Evolutionary conservation across 164 flowering plant genomes (phyloP).

Genomic region (Protea cynaroides): DNA sequence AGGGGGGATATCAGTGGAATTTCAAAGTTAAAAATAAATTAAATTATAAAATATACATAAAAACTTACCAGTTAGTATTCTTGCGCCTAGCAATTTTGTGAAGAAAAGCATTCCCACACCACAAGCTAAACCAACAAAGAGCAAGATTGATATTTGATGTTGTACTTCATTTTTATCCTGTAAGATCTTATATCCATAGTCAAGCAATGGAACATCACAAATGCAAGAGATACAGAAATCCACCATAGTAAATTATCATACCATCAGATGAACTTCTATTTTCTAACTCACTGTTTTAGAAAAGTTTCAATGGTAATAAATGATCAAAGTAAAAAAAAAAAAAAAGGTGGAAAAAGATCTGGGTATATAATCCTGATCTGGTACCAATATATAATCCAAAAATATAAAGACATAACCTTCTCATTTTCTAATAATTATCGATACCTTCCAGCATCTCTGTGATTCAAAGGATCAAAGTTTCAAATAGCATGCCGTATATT

Average conservation of each 20-base stretch:
- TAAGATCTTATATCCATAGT: conserved; percentile 12
- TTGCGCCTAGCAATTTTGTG: conserved; percentile 57
- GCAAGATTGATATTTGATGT: conserved; percentile 80
- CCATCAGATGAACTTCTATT: no score
- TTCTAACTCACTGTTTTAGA: no score
- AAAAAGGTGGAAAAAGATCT: no score
- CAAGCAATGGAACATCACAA: conserved; percentile 1
- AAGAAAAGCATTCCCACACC: conserved; percentile 74
- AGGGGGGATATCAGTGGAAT: background rate
- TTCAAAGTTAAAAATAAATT: background rate
- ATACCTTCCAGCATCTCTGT: no score
- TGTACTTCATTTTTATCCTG: conserved; percentile 85
- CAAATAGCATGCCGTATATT: no score
- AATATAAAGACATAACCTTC: no score
- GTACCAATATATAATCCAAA: no score
- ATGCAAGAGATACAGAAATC: background rate
- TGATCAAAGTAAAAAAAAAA: no score
- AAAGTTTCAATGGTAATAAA: no score
- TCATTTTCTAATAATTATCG: no score
- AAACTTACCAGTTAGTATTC: conserved; percentile 67
- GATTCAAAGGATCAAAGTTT: no score
- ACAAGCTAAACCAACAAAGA: conserved; percentile 69
- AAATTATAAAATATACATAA: background rate
- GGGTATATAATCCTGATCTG: no score
- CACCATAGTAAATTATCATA: background rate